Base-by-base conservation (phyloP, 2,329 filamentous ascomycete species). In the Colletotrichum viniferum region DNA sequence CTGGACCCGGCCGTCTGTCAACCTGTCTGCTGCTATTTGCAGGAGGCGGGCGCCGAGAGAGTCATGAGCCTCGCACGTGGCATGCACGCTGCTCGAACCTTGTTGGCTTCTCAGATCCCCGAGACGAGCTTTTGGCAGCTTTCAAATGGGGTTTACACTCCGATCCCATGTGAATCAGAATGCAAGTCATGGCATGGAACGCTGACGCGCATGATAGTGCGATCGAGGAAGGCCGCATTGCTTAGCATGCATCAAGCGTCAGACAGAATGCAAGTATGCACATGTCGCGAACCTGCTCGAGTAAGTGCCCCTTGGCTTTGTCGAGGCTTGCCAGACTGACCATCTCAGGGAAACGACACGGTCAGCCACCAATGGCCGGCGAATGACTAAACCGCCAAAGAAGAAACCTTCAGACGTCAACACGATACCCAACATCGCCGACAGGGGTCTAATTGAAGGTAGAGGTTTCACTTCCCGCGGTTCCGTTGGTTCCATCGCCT, bases 211-310 rank as follows among this genome's bases (percentile, higher is more conserved):
- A 36, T 26, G 43, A 12, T 63, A 96, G 92, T 96, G 94, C 82
- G 94, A 96, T 83, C 89, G 94, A 81, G 93, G 90, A 52, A 87
- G 94, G 79, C 94, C 94, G 65, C 89, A 92, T 83, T 93, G 92
- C 80, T 85, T 92, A 79, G 91, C 92, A 69, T 93, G 92, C 82
- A 92, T 95, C 80, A 96, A 96, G 84, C 88, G 94, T 60, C 93
- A 95, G 81, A 94, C 93, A 0, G 88, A 91, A 78, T 96, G 94
- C 84, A 90, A 89, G 83, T 96, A 96, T 85, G 94, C 93, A 1
- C 90, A 92, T 65, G 92, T 95, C 34, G 94, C 94, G 61, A 95
- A 95, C 81, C 86, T 96, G 52, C 90, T 96, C 58, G 94, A 95
- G 92, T 94, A 86, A 84, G 91, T 87, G 26, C n/a, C 32, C n/a